phyloP scores from a whole-genome alignment of 2,329 filamentous ascomycete species.

The Neonectria punicea region DNA sequence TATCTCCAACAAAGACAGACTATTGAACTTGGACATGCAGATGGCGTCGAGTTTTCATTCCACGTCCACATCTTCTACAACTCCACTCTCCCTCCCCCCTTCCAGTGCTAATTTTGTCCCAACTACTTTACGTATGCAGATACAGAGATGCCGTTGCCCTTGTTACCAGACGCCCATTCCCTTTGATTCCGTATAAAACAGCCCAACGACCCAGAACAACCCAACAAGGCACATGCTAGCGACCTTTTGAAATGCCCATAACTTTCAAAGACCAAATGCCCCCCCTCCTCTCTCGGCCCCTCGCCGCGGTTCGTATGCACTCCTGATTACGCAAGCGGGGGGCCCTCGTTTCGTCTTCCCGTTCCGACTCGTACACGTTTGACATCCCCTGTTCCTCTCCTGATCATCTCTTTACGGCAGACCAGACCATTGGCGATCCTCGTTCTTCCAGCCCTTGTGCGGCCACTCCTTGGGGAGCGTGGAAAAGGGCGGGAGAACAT shows the following conservation, averaged over 20 bases:
- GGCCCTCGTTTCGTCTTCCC: constrained; percentile 12
- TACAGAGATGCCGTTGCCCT: constrained; percentile 18
- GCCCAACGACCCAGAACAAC: constrained; percentile 16
- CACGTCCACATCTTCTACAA: constrained; percentile 6
- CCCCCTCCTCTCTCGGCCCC: background rate
- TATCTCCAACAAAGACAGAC: background rate
- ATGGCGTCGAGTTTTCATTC: constrained; percentile 14
- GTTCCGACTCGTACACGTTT: constrained; percentile 23
- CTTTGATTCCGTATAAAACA: constrained; percentile 16
- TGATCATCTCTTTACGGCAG: constrained; percentile 30
- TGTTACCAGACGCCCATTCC: constrained; percentile 22
- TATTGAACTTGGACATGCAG: background rate
- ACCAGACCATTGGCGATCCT: constrained; percentile 41
- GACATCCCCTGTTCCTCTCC: background rate
- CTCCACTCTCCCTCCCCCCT: constrained; percentile 4
- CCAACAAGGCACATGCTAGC: constrained; percentile 15
- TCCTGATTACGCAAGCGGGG: constrained; percentile 12
- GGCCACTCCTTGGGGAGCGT: constrained; percentile 72
- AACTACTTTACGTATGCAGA: constrained; percentile 15
- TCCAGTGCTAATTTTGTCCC: constrained; percentile 18
- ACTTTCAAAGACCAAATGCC: constrained; percentile 2
- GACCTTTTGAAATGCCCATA: constrained; percentile 18
- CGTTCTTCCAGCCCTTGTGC: constrained; percentile 41
- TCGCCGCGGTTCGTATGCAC: constrained; percentile 5
- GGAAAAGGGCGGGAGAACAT: constrained; percentile 67